These are phyloP conservation scores for Suhomyces choctaworum DNA, from an alignment of 1,139 yeast genomes.

Conservation along the genomic window DNA sequence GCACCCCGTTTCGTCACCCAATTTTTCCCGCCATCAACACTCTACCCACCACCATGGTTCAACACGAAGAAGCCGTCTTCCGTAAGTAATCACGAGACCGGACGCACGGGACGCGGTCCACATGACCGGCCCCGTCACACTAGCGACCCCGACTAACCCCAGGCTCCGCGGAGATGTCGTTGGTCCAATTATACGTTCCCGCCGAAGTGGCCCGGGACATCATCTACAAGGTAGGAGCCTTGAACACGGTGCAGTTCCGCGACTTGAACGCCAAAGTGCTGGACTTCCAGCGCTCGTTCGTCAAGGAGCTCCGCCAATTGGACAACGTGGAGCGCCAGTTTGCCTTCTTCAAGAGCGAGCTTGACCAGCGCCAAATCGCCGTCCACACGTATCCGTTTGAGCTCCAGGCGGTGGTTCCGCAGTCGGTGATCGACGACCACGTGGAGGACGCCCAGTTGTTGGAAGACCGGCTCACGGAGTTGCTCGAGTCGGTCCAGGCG, in stretches of 20 bases:
- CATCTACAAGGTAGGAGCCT: constrained; percentile 61
- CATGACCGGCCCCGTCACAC: neutral
- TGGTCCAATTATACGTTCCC: constrained; percentile 72
- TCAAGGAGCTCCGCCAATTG: constrained; percentile 62
- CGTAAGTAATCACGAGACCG: constrained; percentile 55
- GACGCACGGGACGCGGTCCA: too few species aligned
- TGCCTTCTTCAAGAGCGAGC: constrained; percentile 49
- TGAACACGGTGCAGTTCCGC: constrained; percentile 65
- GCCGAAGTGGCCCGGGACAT: constrained; percentile 68
- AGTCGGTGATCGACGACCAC: constrained; percentile 75
- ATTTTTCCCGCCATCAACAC: constrained; percentile 3
- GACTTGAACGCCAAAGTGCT: constrained; percentile 68
- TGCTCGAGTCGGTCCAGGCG: constrained; percentile 37
- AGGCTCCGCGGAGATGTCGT: constrained; percentile 79
- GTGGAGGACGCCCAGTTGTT: constrained; percentile 61
- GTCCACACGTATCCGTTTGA: constrained; percentile 49
- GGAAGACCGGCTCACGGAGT: constrained; percentile 45
- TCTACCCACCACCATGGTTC: constrained; percentile 18
- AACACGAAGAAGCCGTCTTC: constrained; percentile 67
- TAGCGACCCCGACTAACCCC: constrained; percentile 18
- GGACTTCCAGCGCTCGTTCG: constrained; percentile 73
- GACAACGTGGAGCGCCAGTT: constrained; percentile 71
- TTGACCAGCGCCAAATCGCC: constrained; percentile 50
- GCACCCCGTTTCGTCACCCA: constrained; percentile 3
- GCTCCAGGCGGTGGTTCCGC: constrained; percentile 39